Conservation (phyloP, 805 yeast species). For the Candida bentonensis region DNA sequence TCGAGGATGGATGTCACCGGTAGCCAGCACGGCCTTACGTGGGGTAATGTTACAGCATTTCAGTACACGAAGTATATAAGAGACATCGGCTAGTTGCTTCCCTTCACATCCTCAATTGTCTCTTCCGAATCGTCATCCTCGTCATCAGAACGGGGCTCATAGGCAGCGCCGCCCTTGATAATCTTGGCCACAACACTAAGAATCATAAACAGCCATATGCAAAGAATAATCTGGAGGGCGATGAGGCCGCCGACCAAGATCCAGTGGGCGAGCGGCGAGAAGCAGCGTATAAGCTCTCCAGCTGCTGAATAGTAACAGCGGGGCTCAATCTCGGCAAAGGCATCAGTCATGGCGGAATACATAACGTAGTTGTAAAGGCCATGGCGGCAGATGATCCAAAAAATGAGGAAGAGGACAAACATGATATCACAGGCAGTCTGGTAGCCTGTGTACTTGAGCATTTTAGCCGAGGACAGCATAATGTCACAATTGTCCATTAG, state of each 20-base stretch:
- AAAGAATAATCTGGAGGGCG: constrained; percentile 49
- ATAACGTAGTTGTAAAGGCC: constrained; percentile 55
- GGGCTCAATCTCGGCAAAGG: constrained; percentile 22
- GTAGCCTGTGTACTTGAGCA: constrained; percentile 59
- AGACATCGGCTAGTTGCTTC: too few relatives aligned
- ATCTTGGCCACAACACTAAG: constrained; percentile 57
- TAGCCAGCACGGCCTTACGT: too few relatives aligned
- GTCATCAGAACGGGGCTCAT: constrained; percentile 74
- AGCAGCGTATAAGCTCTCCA: constrained; percentile 21
- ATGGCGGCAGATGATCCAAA: constrained; percentile 66
- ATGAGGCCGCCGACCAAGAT: constrained; percentile 42
- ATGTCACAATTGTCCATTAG: constrained; percentile 80
- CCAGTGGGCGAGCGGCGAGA: constrained; percentile 19
- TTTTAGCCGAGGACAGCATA: constrained; percentile 55
- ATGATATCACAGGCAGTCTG: constrained; percentile 46
- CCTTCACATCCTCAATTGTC: too few relatives aligned
- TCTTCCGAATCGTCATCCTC: constrained; percentile 34
- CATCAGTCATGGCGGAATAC: constrained; percentile 39
- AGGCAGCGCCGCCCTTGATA: constrained; percentile 60
- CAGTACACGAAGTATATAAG: too few relatives aligned
- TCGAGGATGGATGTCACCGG: too few relatives aligned
- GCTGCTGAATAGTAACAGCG: constrained; percentile 15
- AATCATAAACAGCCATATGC: constrained; percentile 67
- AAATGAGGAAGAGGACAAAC: constrained; percentile 50
- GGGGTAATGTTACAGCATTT: too few relatives aligned